Evolutionary conservation across 169 alveolate species (phyloP), one percentile per base, ranked within the genome.

Genomic region (Miamiensis avidus): DNA sequence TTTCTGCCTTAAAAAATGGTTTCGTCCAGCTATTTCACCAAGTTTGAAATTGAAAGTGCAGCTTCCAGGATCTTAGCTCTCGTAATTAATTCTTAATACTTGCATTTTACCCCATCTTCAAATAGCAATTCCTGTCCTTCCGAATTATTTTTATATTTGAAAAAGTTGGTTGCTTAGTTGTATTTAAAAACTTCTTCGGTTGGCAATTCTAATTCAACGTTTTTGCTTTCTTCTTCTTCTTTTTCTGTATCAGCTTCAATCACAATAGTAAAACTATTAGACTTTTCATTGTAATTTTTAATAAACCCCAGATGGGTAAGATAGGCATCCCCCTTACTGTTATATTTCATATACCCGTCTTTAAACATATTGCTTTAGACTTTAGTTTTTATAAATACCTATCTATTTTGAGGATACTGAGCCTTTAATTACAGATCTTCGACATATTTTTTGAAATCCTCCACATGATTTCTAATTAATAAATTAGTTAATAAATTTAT

Each of bases 1-100:
- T 28, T 15, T 31, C 29, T 0, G 16, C 33, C 81, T 31, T 31
- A 75, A 31, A 31, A 31, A 31, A 75, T 31, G 64, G 69, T 75
- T 25, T 75, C 31, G 33, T 75, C 81, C 33, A 75, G 16, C 28
- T 75, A 29, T 34, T 69, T 31, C 25, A 77, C 82, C 33, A 77
- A 31, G 28, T 77, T 69, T 25, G 82, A 77, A 77, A 77, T 77
- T 28, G 74, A 33, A 31, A 77, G 30, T 28, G 82, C 82, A 0
- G 82, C 82, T 77, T 77, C 82, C 30, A 77, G 34, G 30, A 77
- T 33, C 27, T 77, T 77, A 1, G 82, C 82, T 77, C 64, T 77
- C 0, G 82, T 77, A 77, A 77, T 1, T n/a, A 77, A 33, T 29
- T 77, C 82, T 31, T n/a, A 20, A 34, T 77, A 77, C n/a, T 77